Conservation (phyloP, 257 asterid species). For the Solanum chaucha region DNA sequence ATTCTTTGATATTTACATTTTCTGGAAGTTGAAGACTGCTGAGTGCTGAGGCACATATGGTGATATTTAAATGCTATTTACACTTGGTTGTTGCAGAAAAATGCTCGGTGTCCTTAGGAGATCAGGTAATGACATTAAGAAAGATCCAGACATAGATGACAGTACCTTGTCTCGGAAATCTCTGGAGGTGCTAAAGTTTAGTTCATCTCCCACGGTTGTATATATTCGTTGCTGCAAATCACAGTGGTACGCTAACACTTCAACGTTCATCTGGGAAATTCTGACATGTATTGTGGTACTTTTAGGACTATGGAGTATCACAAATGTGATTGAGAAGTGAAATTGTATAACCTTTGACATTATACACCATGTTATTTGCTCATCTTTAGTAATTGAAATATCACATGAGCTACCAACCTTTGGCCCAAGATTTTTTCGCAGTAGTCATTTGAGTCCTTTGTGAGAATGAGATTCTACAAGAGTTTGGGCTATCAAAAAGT, state of each 20-base stretch:
- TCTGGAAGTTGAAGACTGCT: background rate
- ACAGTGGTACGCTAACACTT: background rate
- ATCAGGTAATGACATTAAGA: conserved; percentile 1
- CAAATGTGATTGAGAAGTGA: background rate
- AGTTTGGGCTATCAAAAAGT: background rate
- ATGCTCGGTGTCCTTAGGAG: conserved; percentile 1
- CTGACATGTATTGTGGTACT: background rate
- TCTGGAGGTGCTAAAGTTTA: background rate
- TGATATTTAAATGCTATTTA: background rate
- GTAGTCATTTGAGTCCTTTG: background rate
- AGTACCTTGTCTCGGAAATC: background rate
- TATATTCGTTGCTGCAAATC: background rate
- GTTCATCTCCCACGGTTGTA: background rate
- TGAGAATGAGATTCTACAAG: background rate
- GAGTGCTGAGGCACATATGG: background rate
- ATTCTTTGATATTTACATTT: background rate
- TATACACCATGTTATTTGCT: background rate
- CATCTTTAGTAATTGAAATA: background rate
- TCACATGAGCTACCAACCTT: background rate
- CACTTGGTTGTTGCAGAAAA: background rate
- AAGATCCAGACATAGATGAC: background rate
- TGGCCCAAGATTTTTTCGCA: background rate
- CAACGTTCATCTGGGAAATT: background rate
- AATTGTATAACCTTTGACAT: background rate
- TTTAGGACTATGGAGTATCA: conserved; percentile 1